phyloP scores from a whole-genome alignment of 371 early-diverging fungal species.

The Nematocida parisii region DNA sequence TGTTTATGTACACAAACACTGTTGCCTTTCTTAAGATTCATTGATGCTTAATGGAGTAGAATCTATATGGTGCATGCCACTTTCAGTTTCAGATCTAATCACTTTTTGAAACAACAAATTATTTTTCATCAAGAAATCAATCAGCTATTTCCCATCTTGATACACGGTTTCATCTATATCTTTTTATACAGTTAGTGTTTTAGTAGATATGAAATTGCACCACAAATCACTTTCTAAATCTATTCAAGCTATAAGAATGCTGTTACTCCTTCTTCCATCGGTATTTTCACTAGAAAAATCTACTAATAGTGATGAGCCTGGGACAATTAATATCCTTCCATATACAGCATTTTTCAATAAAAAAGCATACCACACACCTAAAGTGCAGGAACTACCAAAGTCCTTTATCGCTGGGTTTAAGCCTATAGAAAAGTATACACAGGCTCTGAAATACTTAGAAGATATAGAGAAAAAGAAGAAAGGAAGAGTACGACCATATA shows the following conservation, averaged over 20 bases:
- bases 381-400: neutral
- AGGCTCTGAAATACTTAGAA: constrained; percentile 12
- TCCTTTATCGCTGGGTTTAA: constrained; percentile 40
- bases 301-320: neutral
- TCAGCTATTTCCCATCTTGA: neutral
- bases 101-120: neutral
- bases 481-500: neutral
- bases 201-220: neutral
- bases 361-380: neutral
- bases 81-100: constrained; percentile 3
- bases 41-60: too few species aligned
- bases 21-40: too few species aligned
- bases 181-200: constrained; percentile 17
- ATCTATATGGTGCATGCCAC: neutral
- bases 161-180: constrained; percentile 7
- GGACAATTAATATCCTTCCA: constrained; percentile 6
- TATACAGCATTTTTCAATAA: neutral
- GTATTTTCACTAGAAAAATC: neutral
- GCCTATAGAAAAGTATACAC: constrained; percentile 37
- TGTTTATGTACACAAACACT: too few species aligned
- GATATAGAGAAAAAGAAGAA: constrained; percentile 1
- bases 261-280: neutral
- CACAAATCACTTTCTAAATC: neutral
- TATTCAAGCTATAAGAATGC: neutral
- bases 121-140: constrained; percentile 1